Evolutionary conservation across 2,329 filamentous ascomycete genomes (phyloP).

Genomic region (Paraphaeosphaeria sporulosa): DNA sequence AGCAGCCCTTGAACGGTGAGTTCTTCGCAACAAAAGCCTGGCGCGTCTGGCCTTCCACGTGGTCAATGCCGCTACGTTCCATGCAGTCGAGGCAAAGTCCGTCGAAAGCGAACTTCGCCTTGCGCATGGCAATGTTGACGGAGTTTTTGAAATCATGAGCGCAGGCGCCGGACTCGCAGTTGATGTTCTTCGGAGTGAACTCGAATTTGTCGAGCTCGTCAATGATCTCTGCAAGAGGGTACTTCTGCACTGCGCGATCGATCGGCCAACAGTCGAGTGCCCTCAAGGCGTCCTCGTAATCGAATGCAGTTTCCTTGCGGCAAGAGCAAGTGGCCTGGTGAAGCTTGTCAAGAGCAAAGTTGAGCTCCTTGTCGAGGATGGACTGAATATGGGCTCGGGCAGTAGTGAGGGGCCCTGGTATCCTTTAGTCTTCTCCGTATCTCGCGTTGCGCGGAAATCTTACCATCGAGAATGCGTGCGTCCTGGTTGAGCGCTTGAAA

Average conservation of each 20-base stretch:
- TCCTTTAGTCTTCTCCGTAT: neutral
- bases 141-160: conserved; percentile 23
- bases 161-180: conserved; percentile 20
- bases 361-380: conserved; percentile 20
- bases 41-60: conserved; percentile 11
- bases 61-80: conserved; percentile 21
- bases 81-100: conserved; percentile 30
- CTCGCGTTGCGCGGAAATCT: neutral
- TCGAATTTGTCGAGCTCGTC: conserved; percentile 21
- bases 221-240: conserved; percentile 20
- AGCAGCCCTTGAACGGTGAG: conserved; percentile 21
- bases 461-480: conserved; percentile 23
- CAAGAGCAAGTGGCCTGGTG: conserved; percentile 22
- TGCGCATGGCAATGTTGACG: conserved; percentile 22
- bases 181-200: conserved; percentile 18
- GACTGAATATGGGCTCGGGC: conserved; percentile 23
- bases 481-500: conserved; percentile 18
- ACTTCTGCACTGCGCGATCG: conserved; percentile 16
- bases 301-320: conserved; percentile 27
- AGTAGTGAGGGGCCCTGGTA: conserved; percentile 20
- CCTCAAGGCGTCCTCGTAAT: conserved; percentile 23
- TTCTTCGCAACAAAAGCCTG: conserved; percentile 23
- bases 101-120: conserved; percentile 22
- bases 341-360: conserved; percentile 22
- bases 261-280: conserved; percentile 24